Conservation (phyloP, 305 asterid genomes). For the Ajuga reptans region DNA sequence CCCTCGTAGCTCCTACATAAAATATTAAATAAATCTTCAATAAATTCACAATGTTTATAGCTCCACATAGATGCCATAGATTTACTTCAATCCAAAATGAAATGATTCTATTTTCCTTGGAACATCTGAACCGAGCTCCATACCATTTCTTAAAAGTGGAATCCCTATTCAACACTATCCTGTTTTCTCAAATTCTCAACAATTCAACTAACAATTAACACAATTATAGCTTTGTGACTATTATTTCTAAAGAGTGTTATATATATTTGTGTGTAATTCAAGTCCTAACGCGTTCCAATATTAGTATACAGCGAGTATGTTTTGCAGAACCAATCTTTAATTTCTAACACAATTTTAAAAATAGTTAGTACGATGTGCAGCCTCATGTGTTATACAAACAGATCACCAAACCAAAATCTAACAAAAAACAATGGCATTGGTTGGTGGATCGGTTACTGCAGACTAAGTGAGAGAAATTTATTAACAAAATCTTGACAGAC, state of each 20-base stretch:
- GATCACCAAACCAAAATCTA: too few species aligned
- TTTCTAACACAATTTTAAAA: too few species aligned
- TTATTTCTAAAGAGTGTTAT: background rate
- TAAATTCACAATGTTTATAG: too few species aligned
- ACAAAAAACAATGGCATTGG: background rate
- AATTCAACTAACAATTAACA: too few species aligned
- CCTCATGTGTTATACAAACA: too few species aligned
- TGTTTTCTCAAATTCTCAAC: background rate
- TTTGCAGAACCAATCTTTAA: background rate
- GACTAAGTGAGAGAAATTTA: background rate
- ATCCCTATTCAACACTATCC: background rate
- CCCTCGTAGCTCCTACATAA: too few species aligned
- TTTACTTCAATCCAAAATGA: background rate
- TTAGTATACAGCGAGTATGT: background rate
- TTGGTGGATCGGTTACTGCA: too few species aligned
- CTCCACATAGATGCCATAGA: background rate
- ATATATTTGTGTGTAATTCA: background rate
- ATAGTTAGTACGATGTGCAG: too few species aligned
- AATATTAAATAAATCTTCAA: too few species aligned
- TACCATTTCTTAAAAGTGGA: background rate
- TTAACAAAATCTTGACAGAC: background rate
- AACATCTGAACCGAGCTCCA: background rate
- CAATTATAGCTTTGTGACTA: background rate
- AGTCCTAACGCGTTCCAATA: background rate
- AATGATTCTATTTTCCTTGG: background rate